Percentiles rank a stretch among this genome's conserved stretches.
Conservation (phyloP, 352 stramenopile species). For the Pythium sp. region DNA sequence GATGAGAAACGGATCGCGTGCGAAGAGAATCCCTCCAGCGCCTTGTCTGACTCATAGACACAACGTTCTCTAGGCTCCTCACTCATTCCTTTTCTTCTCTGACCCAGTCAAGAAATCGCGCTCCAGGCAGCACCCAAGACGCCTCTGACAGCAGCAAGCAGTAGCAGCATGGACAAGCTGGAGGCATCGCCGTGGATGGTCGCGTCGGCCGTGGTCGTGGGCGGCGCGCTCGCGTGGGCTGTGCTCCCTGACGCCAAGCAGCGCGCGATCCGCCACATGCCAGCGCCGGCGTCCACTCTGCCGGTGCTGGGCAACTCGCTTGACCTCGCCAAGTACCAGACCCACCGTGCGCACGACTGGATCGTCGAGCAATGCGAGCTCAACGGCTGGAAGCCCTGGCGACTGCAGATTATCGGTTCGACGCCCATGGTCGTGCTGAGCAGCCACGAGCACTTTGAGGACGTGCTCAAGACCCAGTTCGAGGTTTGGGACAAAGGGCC, state of each 20-base stretch:
- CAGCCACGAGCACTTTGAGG: slow-evolving; percentile 36
- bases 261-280: slow-evolving; percentile 20
- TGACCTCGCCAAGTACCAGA: slow-evolving; percentile 37
- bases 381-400: slow-evolving; percentile 36
- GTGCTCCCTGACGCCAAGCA: slow-evolving; percentile 12
- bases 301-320: slow-evolving; percentile 45
- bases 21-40: too few relatives aligned
- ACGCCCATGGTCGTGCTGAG: slow-evolving; percentile 39
- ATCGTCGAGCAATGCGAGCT: slow-evolving; percentile 37
- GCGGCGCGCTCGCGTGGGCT: slow-evolving; percentile 8
- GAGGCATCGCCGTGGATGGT: background rate
- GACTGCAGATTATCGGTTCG: slow-evolving; percentile 30
- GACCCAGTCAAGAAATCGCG: background rate
- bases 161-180: background rate
- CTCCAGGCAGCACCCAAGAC: background rate
- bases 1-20: too few relatives aligned
- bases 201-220: slow-evolving; percentile 2
- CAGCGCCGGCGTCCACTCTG: slow-evolving; percentile 32
- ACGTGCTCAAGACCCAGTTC: slow-evolving; percentile 58
- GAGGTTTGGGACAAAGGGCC: slow-evolving; percentile 66
- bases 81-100: background rate
- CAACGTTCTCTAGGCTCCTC: background rate
- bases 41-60: too few relatives aligned
- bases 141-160: background rate
- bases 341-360: slow-evolving; percentile 48